A percentile compares a stretch with the other conserved stretches of the same genome.
phyloP scores from a whole-genome alignment of 306 rosid genomes.

The Styphnolobium japonicum region DNA sequence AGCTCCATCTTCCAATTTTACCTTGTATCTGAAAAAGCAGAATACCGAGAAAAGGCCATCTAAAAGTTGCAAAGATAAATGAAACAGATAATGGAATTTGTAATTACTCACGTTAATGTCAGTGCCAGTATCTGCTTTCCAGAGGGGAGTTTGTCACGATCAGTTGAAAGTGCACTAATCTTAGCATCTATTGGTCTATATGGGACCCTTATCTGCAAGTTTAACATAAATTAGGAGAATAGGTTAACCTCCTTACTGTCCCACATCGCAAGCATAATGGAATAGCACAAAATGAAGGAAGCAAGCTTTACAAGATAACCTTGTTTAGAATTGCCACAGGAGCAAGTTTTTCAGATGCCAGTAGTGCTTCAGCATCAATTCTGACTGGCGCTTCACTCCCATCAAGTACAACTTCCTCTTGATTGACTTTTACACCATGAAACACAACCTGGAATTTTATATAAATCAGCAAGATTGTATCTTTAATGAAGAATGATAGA shows the following conservation, averaged over 20 bases:
- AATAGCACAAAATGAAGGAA: slow-evolving; percentile 16
- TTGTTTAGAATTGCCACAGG: slow-evolving; percentile 81
- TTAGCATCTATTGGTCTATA: slow-evolving; percentile 79
- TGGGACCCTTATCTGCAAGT: slow-evolving; percentile 72
- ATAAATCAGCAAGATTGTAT: slow-evolving; percentile 22
- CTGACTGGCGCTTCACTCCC: slow-evolving; percentile 95
- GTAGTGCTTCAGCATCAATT: slow-evolving; percentile 78
- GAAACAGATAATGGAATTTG: slow-evolving; percentile 25
- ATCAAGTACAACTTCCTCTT: slow-evolving; percentile 78
- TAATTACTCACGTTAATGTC: slow-evolving; percentile 70
- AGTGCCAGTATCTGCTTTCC: slow-evolving; percentile 87
- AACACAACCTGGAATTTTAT: slow-evolving; percentile 54
- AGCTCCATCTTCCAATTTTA: slow-evolving; percentile 93
- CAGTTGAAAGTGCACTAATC: slow-evolving; percentile 65
- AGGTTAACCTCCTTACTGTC: slow-evolving; percentile 6
- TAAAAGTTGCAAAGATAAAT: slow-evolving; percentile 20
- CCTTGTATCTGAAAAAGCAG: slow-evolving; percentile 71
- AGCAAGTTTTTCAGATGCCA: slow-evolving; percentile 82
- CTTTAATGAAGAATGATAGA: background rate
- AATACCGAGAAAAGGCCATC: slow-evolving; percentile 18
- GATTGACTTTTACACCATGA: slow-evolving; percentile 75
- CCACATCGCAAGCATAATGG: slow-evolving; percentile 25
- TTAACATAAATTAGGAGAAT: slow-evolving; percentile 16
- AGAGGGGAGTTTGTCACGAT: slow-evolving; percentile 91
- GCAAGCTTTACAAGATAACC: slow-evolving; percentile 45